phyloP scores from a whole-genome alignment of 306 rosid genomes.

The Clitoria ternatea region DNA sequence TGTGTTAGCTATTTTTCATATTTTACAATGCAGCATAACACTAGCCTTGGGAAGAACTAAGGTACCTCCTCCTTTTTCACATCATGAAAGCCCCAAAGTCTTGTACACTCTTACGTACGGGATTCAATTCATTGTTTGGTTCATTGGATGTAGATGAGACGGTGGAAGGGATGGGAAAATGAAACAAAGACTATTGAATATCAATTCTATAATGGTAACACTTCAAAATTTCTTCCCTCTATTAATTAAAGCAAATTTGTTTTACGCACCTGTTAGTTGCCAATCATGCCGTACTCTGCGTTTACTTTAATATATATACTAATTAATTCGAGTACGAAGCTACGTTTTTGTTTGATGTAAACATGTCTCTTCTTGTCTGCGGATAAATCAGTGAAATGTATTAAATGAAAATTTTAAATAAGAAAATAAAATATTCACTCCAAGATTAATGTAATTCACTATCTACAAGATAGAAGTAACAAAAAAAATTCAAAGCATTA shows the following conservation, averaged over 20 bases:
- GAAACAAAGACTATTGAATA: slow-evolving; percentile 49
- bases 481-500: neutral
- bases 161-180: slow-evolving; percentile 77
- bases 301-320: no score
- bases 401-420: neutral
- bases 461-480: neutral
- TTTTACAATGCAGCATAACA: slow-evolving; percentile 64
- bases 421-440: neutral
- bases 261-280: neutral
- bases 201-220: slow-evolving; percentile 33
- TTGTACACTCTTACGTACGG: neutral
- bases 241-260: neutral
- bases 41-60: slow-evolving; percentile 63
- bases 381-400: neutral
- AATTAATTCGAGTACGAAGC: no score
- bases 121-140: neutral
- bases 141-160: slow-evolving; percentile 57
- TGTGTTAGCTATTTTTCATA: slow-evolving; percentile 59
- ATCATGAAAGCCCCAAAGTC: neutral
- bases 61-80: slow-evolving; percentile 30
- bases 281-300: neutral
- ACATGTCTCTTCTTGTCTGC: no score
- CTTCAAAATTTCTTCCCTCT: neutral
- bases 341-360: no score
- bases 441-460: neutral